Conservation (phyloP, 1,284 basidiomycete genomes). For the Irpex lacteus region DNA sequence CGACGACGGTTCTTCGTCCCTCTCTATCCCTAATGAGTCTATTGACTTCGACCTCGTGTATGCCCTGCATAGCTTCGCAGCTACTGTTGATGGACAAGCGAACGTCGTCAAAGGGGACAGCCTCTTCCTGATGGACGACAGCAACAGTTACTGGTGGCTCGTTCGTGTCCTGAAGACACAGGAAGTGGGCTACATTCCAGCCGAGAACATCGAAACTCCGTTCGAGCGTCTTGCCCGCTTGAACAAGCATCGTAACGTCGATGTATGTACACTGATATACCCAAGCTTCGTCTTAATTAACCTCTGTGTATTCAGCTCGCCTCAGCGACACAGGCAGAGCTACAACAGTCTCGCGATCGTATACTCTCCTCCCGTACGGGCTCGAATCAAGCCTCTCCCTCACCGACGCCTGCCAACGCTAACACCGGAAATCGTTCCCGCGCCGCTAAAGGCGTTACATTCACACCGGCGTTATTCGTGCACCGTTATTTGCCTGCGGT, state of each 20-base stretch:
- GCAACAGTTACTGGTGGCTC: constrained; percentile 98
- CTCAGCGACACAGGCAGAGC: constrained; percentile 68
- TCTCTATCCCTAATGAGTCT: constrained; percentile 86
- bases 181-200: constrained; percentile 99
- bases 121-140: constrained; percentile 91
- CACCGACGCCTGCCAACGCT: constrained; percentile 37
- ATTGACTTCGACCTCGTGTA: constrained; percentile 91
- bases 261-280: constrained; percentile 55
- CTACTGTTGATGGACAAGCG: constrained; percentile 94
- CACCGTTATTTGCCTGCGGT: constrained; percentile 77
- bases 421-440: constrained; percentile 21
- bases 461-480: constrained; percentile 56
- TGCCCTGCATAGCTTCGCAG: constrained; percentile 89
- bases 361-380: constrained; percentile 49
- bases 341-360: constrained; percentile 46
- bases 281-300: neutral
- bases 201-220: constrained; percentile 99
- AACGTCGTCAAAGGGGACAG: constrained; percentile 96
- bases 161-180: constrained; percentile 96
- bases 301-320: constrained; percentile 50
- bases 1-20: constrained; percentile 75
- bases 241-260: constrained; percentile 98
- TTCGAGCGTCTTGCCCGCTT: constrained; percentile 93
- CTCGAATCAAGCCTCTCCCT: constrained; percentile 42
- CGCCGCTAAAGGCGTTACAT: constrained; percentile 45